Evolutionary conservation across 164 flowering plant genomes (phyloP).

Genomic region (Houttuynia cordata): DNA sequence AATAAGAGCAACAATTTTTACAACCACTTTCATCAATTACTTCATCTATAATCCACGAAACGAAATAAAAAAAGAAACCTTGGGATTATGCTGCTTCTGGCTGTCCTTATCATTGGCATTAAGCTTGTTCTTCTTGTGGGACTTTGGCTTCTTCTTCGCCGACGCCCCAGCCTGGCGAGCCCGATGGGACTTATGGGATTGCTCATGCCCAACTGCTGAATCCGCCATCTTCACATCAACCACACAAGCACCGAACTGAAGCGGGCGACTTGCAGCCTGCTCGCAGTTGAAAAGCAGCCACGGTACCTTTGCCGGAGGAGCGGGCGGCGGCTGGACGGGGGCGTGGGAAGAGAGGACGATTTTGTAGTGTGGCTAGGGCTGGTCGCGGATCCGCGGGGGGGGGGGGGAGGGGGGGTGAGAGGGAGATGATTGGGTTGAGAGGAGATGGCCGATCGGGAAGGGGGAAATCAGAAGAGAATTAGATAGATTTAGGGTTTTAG

Average conservation of each 20-base stretch:
- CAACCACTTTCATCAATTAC: neutral
- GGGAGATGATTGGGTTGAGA: no score
- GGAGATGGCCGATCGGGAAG: no score
- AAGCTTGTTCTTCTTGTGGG: conserved; percentile 29
- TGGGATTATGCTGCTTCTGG: conserved; percentile 46
- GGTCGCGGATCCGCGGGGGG: no score
- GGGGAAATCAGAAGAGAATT: no score
- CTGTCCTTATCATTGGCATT: conserved; percentile 7
- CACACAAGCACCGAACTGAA: neutral
- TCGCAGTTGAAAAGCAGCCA: no score
- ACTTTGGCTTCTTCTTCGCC: conserved; percentile 36
- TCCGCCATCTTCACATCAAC: conserved; percentile 5
- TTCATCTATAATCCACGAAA: neutral
- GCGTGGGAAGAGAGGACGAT: no score
- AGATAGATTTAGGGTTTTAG: no score
- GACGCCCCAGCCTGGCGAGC: conserved; percentile 55
- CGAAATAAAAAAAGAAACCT: conserved; percentile 20
- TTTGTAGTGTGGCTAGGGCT: no score
- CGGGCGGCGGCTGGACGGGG: no score
- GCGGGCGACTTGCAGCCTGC: no score
- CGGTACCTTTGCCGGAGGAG: no score
- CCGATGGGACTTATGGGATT: conserved; percentile 58
- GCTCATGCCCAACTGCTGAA: conserved; percentile 18
- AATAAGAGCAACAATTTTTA: conserved; percentile 2
- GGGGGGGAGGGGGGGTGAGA: no score